phyloP scores from a whole-genome alignment of 1,284 basidiomycete species.

The Acaromyces ingoldii region DNA sequence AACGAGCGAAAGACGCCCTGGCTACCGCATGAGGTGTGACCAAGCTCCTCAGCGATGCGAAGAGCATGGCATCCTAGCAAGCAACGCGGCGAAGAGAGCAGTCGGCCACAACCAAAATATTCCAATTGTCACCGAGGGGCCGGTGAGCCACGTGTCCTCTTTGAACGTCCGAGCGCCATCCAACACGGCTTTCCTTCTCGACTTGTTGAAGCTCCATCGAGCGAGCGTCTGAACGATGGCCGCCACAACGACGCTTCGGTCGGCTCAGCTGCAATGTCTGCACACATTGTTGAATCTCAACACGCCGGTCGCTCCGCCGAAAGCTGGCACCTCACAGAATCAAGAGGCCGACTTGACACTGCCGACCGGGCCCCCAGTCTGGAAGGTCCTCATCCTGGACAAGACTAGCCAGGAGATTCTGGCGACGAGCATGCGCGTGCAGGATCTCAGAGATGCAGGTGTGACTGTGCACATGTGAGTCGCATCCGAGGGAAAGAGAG shows the following conservation, averaged over 20 bases:
- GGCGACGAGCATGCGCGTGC: conserved; percentile 88
- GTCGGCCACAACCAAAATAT: no score
- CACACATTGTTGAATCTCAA: conserved; percentile 48
- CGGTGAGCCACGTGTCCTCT: no score
- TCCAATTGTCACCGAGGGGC: no score
- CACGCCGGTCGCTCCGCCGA: conserved; percentile 23
- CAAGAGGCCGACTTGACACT: conserved; percentile 14
- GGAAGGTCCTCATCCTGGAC: conserved; percentile 95
- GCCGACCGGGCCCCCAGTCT: conserved; percentile 67
- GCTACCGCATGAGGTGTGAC: no score
- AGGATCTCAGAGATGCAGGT: conserved; percentile 90
- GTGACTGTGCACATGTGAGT: conserved; percentile 93
- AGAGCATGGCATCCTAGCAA: no score
- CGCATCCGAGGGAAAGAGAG: background rate
- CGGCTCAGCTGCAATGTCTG: conserved; percentile 40
- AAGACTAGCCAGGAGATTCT: conserved; percentile 93
- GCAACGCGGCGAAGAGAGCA: no score
- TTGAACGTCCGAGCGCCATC: no score
- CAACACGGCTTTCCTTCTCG: no score
- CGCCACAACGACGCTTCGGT: conserved; percentile 20
- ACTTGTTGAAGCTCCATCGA: no score
- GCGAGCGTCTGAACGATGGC: background rate
- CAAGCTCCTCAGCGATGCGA: no score
- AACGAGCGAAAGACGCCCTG: no score
- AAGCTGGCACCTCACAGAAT: conserved; percentile 17